Conservation (phyloP, 176 grass and related monocot species). For the Tuctoria greenei region DNA sequence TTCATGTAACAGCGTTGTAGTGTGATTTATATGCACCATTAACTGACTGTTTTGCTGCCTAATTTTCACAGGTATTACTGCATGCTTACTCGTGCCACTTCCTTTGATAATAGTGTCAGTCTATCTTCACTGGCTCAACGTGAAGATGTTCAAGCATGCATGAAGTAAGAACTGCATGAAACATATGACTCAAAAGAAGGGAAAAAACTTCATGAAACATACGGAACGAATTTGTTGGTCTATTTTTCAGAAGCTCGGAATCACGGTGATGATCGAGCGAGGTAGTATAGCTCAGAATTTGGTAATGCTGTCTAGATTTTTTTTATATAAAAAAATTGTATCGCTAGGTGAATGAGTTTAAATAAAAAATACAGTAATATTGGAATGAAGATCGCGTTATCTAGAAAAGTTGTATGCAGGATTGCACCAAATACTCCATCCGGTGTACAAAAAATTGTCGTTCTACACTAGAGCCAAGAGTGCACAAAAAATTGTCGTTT, state of each 20-base stretch:
- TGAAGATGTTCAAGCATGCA: constrained; percentile 91
- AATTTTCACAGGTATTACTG: constrained; percentile 75
- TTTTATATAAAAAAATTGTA: too few species aligned
- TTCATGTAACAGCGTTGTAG: not conserved
- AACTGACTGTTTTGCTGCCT: not conserved
- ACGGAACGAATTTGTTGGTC: not conserved
- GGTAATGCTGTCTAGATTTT: too few species aligned
- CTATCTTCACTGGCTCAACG: constrained; percentile 82
- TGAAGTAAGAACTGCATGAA: too few species aligned
- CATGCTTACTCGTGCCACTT: constrained; percentile 63
- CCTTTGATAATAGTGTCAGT: constrained; percentile 59
- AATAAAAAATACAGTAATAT: too few species aligned
- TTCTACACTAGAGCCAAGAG: too few species aligned
- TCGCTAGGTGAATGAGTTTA: too few species aligned
- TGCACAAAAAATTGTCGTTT: too few species aligned
- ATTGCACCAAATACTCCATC: too few species aligned
- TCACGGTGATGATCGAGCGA: not conserved
- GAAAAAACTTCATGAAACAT: not conserved
- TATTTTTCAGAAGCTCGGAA: not conserved
- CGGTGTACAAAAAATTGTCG: too few species aligned
- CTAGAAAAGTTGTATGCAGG: too few species aligned
- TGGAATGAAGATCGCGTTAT: too few species aligned
- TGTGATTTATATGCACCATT: not conserved
- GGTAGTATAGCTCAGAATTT: not conserved
- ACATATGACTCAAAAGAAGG: too few species aligned